These are phyloP conservation scores for Ilyonectria sp. DNA, from an alignment of 2,329 filamentous ascomycete genomes.

Conservation along the genomic window DNA sequence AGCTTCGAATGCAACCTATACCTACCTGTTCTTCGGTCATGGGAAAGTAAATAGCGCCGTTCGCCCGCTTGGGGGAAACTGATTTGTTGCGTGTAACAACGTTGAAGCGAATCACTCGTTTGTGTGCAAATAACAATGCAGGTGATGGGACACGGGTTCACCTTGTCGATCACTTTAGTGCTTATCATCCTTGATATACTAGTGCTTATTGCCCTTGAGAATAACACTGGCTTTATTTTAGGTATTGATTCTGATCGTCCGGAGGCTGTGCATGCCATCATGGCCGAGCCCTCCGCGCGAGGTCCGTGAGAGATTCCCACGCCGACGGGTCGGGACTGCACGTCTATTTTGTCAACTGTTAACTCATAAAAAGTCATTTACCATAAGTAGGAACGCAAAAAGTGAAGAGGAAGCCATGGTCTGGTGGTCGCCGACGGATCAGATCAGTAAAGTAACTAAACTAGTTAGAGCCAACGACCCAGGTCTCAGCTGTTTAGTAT, in stretches of 20 bases:
- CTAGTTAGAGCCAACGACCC: background rate
- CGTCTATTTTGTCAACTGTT: background rate
- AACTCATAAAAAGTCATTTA: background rate
- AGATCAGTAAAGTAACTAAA: background rate
- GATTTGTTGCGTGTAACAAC: background rate
- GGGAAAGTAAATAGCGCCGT: background rate
- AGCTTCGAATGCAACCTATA: background rate
- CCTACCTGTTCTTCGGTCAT: background rate
- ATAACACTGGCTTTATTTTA: background rate
- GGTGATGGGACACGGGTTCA: background rate
- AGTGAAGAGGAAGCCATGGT: background rate
- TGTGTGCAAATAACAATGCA: background rate
- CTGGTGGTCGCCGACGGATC: no score
- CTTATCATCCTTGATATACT: constrained; percentile 7
- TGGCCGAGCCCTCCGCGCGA: background rate
- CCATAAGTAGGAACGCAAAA: background rate
- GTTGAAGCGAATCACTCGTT: background rate
- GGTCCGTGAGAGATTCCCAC: background rate
- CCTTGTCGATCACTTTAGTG: constrained; percentile 4
- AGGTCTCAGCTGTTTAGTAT: background rate
- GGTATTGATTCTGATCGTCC: background rate
- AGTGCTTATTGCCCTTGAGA: constrained; percentile 4
- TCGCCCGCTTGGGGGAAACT: background rate
- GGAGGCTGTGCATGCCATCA: background rate
- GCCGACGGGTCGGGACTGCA: background rate